A percentile compares a stretch with the other conserved stretches of the same genome.
Evolutionary conservation across 176 grass and related monocot species (phyloP).

Genomic region (Poa annua): DNA sequence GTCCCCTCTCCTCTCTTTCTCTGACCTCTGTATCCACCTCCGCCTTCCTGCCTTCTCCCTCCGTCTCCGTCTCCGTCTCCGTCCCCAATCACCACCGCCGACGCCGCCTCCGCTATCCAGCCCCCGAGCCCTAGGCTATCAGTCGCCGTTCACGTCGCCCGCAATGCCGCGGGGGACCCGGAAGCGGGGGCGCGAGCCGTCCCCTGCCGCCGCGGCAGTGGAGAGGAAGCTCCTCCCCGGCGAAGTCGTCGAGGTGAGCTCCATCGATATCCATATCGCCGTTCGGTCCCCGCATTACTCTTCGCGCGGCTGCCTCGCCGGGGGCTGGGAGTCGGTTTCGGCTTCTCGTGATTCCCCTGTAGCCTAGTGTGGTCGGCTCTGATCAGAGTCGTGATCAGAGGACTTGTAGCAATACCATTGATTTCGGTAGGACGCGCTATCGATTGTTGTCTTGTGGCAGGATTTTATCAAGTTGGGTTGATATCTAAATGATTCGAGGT

Average conservation of each 20-base stretch:
- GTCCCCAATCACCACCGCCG: not conserved
- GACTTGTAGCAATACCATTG: not conserved
- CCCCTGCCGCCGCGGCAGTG: slow-evolving; percentile 30
- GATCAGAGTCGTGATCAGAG: slow-evolving; percentile 24
- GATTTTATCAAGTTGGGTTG: not conserved
- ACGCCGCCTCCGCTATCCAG: not conserved
- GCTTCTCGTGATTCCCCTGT: slow-evolving; percentile 9
- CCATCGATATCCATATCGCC: not conserved
- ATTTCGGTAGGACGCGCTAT: not conserved
- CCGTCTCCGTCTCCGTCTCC: not conserved
- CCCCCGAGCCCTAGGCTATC: not conserved
- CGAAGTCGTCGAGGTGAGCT: slow-evolving; percentile 59
- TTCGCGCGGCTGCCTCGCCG: not conserved
- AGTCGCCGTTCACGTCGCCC: not conserved
- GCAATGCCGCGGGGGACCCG: slow-evolving; percentile 32
- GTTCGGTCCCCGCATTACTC: slow-evolving; percentile 17
- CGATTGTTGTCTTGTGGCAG: not conserved
- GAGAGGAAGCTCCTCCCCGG: slow-evolving; percentile 54
- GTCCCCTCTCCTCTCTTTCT: too few relatives aligned
- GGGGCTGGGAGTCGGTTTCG: not conserved
- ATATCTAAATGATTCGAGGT: not conserved
- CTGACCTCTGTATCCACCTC: not conserved
- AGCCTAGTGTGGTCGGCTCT: not conserved
- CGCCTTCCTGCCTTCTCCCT: not conserved
- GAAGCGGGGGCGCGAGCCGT: slow-evolving; percentile 41